phyloP scores from a whole-genome alignment of 208 protist species.

The Trypanosoma avium region DNA sequence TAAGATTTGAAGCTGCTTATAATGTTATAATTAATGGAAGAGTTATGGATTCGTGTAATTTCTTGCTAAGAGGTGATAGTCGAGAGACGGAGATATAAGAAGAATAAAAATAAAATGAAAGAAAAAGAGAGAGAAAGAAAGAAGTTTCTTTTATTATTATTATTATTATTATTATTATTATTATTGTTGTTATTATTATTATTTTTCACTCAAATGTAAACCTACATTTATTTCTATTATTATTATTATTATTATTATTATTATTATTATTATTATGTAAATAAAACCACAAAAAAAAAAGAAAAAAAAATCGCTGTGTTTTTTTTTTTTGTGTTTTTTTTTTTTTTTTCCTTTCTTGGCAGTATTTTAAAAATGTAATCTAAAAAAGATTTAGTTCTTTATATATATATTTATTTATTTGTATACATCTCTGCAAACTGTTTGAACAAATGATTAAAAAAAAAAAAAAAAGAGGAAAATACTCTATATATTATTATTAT shows the following conservation, averaged over 20 bases:
- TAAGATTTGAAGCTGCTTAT: slow-evolving; percentile 72
- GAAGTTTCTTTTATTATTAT: background rate
- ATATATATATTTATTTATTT: no score
- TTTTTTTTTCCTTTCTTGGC: no score
- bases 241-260: no score
- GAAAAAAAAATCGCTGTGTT: no score
- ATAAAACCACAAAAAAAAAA: no score
- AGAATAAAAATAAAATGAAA: slow-evolving; percentile 3
- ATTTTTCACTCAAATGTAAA: background rate
- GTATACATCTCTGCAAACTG: no score
- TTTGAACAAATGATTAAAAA: no score
- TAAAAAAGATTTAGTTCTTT: no score
- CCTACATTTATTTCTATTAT: background rate
- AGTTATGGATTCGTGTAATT: slow-evolving; percentile 27
- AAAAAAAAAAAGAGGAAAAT: background rate
- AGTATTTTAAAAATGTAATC: no score
- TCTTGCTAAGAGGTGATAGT: slow-evolving; percentile 73
- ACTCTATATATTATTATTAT: background rate
- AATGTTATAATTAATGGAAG: slow-evolving; percentile 49
- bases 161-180: background rate
- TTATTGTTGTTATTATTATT: background rate
- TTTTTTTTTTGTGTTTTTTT: no score
- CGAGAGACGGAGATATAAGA: slow-evolving; percentile 76
- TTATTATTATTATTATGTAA: no score
- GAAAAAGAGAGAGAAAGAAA: background rate